phyloP scores from a whole-genome alignment of 306 rosid species.

The Trifolium subterraneum region DNA sequence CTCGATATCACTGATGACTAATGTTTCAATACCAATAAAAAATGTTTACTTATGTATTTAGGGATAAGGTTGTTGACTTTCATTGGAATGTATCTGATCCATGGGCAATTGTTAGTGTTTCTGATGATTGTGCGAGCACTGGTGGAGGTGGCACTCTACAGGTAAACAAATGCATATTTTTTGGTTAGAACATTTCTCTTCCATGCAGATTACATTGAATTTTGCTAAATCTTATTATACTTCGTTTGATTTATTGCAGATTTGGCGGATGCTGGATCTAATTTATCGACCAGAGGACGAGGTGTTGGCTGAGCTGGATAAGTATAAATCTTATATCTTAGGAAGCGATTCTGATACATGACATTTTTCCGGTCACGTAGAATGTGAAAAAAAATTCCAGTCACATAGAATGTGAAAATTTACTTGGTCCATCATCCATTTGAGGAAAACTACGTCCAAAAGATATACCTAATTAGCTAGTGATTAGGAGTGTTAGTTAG shows the following conservation, averaged over 20 bases:
- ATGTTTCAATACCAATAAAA: not conserved
- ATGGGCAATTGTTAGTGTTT: conserved; percentile 95
- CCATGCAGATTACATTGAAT: conserved; percentile 19
- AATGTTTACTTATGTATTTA: conserved; percentile 41
- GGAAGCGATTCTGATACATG: conserved; percentile 31
- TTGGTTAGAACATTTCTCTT: conserved; percentile 15
- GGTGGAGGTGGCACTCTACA: conserved; percentile 91
- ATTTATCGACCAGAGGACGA: conserved; percentile 67
- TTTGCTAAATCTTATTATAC: not conserved
- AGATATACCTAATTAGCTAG: too few relatives aligned
- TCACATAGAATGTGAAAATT: too few relatives aligned
- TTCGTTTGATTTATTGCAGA: conserved; percentile 46
- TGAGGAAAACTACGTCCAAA: too few relatives aligned
- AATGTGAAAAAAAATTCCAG: too few relatives aligned
- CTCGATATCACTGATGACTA: too few relatives aligned
- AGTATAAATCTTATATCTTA: conserved; percentile 46
- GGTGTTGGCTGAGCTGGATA: conserved; percentile 64
- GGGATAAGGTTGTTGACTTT: conserved; percentile 96
- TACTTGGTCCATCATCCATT: too few relatives aligned
- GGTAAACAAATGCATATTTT: conserved; percentile 51
- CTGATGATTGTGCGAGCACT: conserved; percentile 91
- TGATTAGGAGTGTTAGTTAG: too few relatives aligned
- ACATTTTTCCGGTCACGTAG: too few relatives aligned
- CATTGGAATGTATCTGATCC: conserved; percentile 96
- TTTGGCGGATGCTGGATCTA: conserved; percentile 79